Conservation (phyloP, 441 rosid genomes). For the Syzygium syzygioides region DNA sequence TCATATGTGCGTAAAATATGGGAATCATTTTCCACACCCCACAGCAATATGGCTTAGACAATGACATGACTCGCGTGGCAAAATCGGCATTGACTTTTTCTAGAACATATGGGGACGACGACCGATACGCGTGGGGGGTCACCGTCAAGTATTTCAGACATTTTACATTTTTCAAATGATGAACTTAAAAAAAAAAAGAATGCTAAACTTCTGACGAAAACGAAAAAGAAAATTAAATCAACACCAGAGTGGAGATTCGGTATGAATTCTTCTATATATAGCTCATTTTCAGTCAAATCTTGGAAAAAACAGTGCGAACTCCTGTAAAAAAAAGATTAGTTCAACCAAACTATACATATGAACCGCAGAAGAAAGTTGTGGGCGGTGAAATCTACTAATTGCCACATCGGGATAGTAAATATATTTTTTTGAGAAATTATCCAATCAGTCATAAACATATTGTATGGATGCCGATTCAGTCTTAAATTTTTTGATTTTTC, state of each 20-base stretch:
- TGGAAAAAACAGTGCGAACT: not conserved
- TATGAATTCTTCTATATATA: not conserved
- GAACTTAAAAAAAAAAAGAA: too few relatives aligned
- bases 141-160: not conserved
- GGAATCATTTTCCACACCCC: not conserved
- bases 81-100: not conserved
- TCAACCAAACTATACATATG: not conserved
- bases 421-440: not conserved
- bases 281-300: not conserved
- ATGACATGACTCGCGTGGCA: not conserved
- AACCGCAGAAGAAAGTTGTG: not conserved
- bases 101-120: not conserved
- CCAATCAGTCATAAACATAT: rapidly evolving
- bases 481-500: not conserved
- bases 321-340: not conserved
- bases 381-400: not conserved
- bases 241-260: not conserved
- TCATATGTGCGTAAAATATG: not conserved
- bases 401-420: not conserved
- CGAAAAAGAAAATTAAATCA: not conserved
- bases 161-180: not conserved
- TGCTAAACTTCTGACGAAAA: not conserved
- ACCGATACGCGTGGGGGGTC: not conserved
- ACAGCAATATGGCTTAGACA: not conserved
- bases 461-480: rapidly evolving